phyloP scores from a whole-genome alignment of 2,329 filamentous ascomycete genomes.

The Ramularia collo-cygni region DNA sequence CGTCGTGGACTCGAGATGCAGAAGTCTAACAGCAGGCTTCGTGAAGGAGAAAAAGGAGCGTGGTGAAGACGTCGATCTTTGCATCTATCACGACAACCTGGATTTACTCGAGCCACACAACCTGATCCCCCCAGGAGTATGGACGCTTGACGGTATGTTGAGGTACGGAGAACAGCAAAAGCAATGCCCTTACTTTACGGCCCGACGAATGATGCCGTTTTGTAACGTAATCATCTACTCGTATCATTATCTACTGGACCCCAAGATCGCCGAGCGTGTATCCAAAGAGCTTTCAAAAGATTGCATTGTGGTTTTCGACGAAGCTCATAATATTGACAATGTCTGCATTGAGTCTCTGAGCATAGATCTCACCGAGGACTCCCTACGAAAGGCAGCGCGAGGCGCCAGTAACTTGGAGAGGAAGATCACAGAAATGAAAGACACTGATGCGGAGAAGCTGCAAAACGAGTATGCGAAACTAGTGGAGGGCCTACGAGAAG shows the following conservation, averaged over 20 bases:
- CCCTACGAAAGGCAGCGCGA: slow-evolving; percentile 78
- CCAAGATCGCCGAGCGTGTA: slow-evolving; percentile 93
- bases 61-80: slow-evolving; percentile 89
- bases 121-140: slow-evolving; percentile 87
- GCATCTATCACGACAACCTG: slow-evolving; percentile 97
- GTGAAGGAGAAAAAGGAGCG: slow-evolving; percentile 96
- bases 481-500: slow-evolving; percentile 81
- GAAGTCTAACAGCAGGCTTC: slow-evolving; percentile 92
- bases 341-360: slow-evolving; percentile 97
- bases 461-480: slow-evolving; percentile 94
- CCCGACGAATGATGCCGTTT: slow-evolving; percentile 96
- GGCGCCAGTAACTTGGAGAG: slow-evolving; percentile 86
- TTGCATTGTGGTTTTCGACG: slow-evolving; percentile 97
- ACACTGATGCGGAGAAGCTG: slow-evolving; percentile 88
- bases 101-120: slow-evolving; percentile 93
- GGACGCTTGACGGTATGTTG: slow-evolving; percentile 84
- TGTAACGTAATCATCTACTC: slow-evolving; percentile 99
- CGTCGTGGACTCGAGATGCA: slow-evolving; percentile 90
- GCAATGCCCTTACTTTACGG: slow-evolving; percentile 96
- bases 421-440: slow-evolving; percentile 89
- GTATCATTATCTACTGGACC: slow-evolving; percentile 95
- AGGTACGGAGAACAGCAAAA: slow-evolving; percentile 91
- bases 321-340: slow-evolving; percentile 99
- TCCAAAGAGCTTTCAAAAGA: slow-evolving; percentile 96
- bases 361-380: slow-evolving; percentile 94